Evolutionary conservation across 1,139 yeast species (phyloP).

Genomic region (Sugiyamaella grinbergsii): DNA sequence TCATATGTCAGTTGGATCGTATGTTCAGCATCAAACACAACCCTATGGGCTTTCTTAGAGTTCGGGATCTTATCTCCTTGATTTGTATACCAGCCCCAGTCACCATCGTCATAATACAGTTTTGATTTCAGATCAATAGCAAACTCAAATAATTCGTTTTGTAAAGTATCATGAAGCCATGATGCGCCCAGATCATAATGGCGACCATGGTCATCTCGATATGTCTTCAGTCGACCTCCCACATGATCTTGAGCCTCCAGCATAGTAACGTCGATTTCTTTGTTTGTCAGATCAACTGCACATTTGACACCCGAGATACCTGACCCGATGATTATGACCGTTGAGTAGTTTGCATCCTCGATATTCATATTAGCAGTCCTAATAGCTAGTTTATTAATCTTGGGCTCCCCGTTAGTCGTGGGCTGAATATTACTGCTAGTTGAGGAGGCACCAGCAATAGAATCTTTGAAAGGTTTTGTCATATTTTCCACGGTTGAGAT

Average conservation of each 20-base stretch:
- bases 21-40: constrained; percentile 58
- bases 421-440: background rate
- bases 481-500: background rate
- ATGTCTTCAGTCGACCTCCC: constrained; percentile 50
- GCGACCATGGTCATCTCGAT: constrained; percentile 37
- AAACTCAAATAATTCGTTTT: constrained; percentile 56
- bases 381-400: no score
- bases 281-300: constrained; percentile 57
- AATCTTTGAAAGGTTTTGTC: constrained; percentile 14
- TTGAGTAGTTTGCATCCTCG: constrained; percentile 11
- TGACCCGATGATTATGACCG: constrained; percentile 67
- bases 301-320: constrained; percentile 84
- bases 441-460: background rate
- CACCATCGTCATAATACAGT: constrained; percentile 54
- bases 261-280: constrained; percentile 50
- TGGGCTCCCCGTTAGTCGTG: no score
- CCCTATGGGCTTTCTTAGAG: constrained; percentile 46
- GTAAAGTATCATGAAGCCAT: constrained; percentile 84
- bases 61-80: constrained; percentile 42
- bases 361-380: no score
- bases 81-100: constrained; percentile 36
- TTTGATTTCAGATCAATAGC: constrained; percentile 40
- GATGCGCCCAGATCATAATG: constrained; percentile 63
- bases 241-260: constrained; percentile 60
- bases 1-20: constrained; percentile 59